Evolutionary conservation across 495 filamentous ascomycete species (phyloP), one percentile per base, ranked within the genome.

Genomic region (Hypoxylon trugodes): DNA sequence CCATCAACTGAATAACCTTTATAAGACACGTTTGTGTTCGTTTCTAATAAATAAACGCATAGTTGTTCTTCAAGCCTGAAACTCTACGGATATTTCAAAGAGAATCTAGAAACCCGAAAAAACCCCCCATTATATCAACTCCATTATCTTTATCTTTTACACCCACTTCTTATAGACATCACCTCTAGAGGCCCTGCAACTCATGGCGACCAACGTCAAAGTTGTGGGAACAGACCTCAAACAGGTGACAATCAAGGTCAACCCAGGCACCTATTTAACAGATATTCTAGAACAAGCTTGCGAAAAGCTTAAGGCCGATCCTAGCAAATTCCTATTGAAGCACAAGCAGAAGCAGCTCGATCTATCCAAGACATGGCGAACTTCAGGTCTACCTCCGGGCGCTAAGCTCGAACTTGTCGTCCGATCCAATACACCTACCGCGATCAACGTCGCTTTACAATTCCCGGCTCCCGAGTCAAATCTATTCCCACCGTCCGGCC

Each of bases 321-420:
- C 89, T n/a, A 87, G 83, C 46, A 87, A 88, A 50, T 92, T 92
- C 78, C 83, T 86, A 18, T 78, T 98, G 13, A 97, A 95, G 90
- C 92, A 93, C 66, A 93, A 90, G 70, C 87, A 90, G 66, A 96
- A 93, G 70, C 80, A 86, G 24, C 75, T 98, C 9, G 92, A 97
- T 69, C 82, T 98, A 6, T 93, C 92, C 9, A 84, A 89, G 13
- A 87, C 89, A 28, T 89, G 91, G 73, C 89, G 94, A n/a, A 88
- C 94, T 26, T 90, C 93, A 1, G 93, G 93, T 50, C 86, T 98
- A 8, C 80, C 81, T 4, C 84, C 91, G 12, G 95, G 95, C 24
- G 93, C 95, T 21, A 96, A 96, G 65, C 83, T 98, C 16, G 93
- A 98, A 65, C 89, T 98, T 41, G 88, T 96, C n/a, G 85, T 89